Evolutionary conservation across 768 basidiomycete genomes (phyloP), one percentile per base, ranked within the genome.

Genomic region (Tricholoma furcatifolium): DNA sequence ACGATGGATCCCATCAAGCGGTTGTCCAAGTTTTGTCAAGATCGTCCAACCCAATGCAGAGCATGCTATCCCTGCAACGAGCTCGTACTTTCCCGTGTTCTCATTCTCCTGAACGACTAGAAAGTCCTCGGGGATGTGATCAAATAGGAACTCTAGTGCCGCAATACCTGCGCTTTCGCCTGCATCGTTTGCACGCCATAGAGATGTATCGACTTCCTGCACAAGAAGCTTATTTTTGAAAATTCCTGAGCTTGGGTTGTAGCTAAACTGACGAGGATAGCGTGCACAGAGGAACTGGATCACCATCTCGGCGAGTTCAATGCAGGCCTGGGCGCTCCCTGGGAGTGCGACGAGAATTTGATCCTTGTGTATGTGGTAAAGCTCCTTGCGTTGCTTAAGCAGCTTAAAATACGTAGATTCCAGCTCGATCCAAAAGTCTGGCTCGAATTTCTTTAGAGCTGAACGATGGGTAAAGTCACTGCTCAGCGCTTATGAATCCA

Each of bases 391-490:
- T 38, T 81, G 76, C 2, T 63, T 54, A 32, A 82, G 68, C 39
- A 77, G 73, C 36, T 70, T 65, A 0, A 65, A 62, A 58, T 82
- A 82, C 1, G 79, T 77, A 3, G 76, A 78, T 57, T 82, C 79
- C 14, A 82, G 70, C 51, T 82, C 81, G n/a, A 82, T 64, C 79
- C 79, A 82, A 63, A 73, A 80, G 55, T 82, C 78, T 4, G 76
- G 74, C 44, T 82, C 80, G 57, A 82, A 67, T 40, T 65, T 71
- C 64, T 72, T 73, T 21, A 82, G 58, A 27, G 79, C 81, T 77
- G 27, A 32, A 6, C 44, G 10, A 23, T 17, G 4, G 24, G 24
- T 41, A 18, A 40, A 50, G 39, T 6, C 18, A 17, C 38, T 18
- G 34, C 2, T 34, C 12, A 43, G 34, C 24, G 10, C n/a, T 35